Base-by-base conservation (phyloP, 1,284 basidiomycete genomes). In the Coniferiporia sulphurascens region DNA sequence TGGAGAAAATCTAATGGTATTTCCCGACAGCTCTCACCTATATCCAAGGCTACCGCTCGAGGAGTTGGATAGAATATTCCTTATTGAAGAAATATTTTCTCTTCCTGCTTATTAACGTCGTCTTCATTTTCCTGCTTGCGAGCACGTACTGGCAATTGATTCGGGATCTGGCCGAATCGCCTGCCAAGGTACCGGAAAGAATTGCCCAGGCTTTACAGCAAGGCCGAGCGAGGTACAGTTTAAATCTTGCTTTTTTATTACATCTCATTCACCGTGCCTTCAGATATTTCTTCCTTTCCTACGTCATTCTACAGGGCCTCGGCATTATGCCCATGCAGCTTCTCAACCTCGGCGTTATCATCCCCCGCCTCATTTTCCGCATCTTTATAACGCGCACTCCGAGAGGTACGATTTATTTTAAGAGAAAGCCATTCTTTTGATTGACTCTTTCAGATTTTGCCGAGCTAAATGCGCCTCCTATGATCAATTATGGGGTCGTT, bases 261-360 rank as follows among this genome's bases (percentile, higher is more conserved):
- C 21, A 41, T 41, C 19, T 19, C 62, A 68, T 74, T 5, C 70
- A 32, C 22, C 46, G 38, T 21, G 51, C 41, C 59, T 56, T 38
- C 43, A 85, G 94, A 61, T 90, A 95, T 71, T 98, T 98, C 76
- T 97, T 97, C 78, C 76, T 98, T 41, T 95, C 93, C 6, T 98
- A 98, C 72, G 93, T 97, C 36, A 90, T 98, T 65, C 81, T 98
- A 10, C 93, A 97, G 81, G 90, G 89, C 0, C 74, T 98, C 32
- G 95, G 93, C 63, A 85, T 98, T 65, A 95, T 98, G 88, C 97
- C 96, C 2, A 73, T 98, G 17, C 95, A 98, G 68, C 78, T 99
- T 4, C 82, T 98, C 41, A 96, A 95, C 68, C 75, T 96, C 9
- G 93, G 93, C 1, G 84, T 93, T 1, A 78, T 95, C 53, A 81